Conservation (phyloP, 2,329 filamentous ascomycete genomes). For the Ophiostoma fasciatum region DNA sequence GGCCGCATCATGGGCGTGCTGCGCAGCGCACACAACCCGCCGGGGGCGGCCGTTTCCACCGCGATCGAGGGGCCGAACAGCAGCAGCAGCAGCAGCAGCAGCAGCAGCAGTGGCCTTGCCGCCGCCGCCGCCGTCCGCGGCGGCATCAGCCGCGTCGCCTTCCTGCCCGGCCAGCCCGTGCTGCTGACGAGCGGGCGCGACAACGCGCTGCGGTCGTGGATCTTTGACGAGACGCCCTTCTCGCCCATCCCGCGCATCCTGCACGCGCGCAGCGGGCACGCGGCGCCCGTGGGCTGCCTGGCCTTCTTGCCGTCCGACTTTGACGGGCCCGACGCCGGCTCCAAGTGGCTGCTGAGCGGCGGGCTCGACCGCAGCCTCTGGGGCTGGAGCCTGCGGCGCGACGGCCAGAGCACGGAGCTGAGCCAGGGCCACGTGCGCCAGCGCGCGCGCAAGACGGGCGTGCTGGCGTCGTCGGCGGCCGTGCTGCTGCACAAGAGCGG, state of each 20-base stretch:
- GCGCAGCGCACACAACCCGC: constrained; percentile 74
- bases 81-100: constrained; percentile 21
- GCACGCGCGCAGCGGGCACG: constrained; percentile 78
- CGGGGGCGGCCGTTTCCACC: constrained; percentile 31
- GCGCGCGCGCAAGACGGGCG: constrained; percentile 77
- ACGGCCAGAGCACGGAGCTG: constrained; percentile 85
- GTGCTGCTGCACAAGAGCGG: constrained; percentile 38
- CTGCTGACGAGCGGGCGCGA: constrained; percentile 82
- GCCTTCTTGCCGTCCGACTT: constrained; percentile 78
- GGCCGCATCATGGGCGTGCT: constrained; percentile 77
- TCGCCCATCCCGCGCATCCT: constrained; percentile 73
- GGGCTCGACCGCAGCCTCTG: constrained; percentile 83
- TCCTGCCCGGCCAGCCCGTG: constrained; percentile 76
- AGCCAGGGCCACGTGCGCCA: constrained; percentile 82
- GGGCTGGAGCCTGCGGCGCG: constrained; percentile 89
- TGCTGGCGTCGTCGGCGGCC: constrained; percentile 43
- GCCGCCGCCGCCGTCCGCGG: constrained; percentile 47
- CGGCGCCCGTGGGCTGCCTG: constrained; percentile 67
- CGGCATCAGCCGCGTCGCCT: constrained; percentile 78
- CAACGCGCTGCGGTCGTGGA: constrained; percentile 91
- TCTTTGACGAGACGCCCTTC: constrained; percentile 86
- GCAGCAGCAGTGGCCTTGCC: too few relatives aligned
- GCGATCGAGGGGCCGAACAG: too few relatives aligned
- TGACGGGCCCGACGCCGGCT: constrained; percentile 73
- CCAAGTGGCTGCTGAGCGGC: constrained; percentile 89